These are phyloP conservation scores for Diaporthe ilicicola DNA, from an alignment of 2,329 filamentous ascomycete species.

Conservation along the genomic window DNA sequence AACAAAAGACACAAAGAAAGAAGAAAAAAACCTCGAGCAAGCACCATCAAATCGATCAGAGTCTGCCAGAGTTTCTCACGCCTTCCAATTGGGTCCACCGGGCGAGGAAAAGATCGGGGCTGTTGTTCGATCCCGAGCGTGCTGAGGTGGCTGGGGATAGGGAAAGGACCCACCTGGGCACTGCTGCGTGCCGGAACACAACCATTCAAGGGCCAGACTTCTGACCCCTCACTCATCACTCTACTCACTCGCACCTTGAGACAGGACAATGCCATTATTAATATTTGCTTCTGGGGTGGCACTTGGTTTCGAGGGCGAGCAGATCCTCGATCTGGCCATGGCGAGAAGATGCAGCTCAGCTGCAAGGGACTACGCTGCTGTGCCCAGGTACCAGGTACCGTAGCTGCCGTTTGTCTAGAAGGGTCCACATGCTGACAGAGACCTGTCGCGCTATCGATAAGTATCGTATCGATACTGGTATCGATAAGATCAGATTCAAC, in stretches of 20 bases:
- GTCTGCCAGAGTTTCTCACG: not conserved
- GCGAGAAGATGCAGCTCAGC: not conserved
- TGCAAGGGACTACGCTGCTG: not conserved
- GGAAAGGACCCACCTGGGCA: conserved; percentile 17
- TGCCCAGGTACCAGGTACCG: not conserved
- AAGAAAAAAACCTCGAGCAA: not conserved
- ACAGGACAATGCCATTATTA: not conserved
- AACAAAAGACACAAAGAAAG: conserved; percentile 6
- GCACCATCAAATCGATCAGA: not conserved
- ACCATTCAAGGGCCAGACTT: not conserved
- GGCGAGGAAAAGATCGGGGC: not conserved
- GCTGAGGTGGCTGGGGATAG: conserved; percentile 20
- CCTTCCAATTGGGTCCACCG: conserved; percentile 5
- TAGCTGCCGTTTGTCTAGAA: not conserved
- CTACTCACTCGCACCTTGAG: not conserved
- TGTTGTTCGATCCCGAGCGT: not conserved
- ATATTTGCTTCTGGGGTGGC: not conserved
- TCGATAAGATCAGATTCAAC: not conserved
- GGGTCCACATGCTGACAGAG: conserved; percentile 9
- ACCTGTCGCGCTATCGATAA: not conserved
- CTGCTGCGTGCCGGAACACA: conserved; percentile 12
- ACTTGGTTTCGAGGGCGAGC: not conserved
- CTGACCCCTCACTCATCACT: not conserved
- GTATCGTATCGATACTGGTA: not conserved
- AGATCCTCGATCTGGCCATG: not conserved